Conservation (phyloP, 441 rosid species). For the Theobroma grandiflorum region DNA sequence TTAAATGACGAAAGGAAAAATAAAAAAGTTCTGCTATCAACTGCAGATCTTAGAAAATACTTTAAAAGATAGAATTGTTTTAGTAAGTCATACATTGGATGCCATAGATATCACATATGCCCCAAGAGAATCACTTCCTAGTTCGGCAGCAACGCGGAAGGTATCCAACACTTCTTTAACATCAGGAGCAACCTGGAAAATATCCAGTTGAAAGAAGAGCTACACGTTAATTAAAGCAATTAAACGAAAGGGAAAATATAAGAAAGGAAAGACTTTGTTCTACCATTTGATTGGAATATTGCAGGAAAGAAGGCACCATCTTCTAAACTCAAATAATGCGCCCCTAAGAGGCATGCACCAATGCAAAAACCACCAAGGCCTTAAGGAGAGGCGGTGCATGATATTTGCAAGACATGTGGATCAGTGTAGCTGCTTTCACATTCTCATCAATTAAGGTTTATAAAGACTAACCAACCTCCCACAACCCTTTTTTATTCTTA, state of each 20-base stretch:
- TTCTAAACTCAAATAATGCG: constrained; percentile 12
- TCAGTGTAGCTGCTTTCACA: not conserved
- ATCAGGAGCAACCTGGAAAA: constrained; percentile 80
- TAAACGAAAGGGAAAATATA: constrained; percentile 12
- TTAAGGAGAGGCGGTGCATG: not conserved
- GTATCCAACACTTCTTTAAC: constrained; percentile 88
- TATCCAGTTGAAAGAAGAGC: not conserved
- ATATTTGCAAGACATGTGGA: not conserved
- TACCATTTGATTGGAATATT: constrained; percentile 12
- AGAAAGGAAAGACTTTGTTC: constrained; percentile 15
- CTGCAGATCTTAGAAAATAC: constrained; percentile 19
- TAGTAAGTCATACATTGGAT: constrained; percentile 69
- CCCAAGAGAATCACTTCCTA: constrained; percentile 96
- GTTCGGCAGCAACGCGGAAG: constrained; percentile 94
- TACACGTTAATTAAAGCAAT: constrained; percentile 12
- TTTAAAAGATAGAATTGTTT: constrained; percentile 16
- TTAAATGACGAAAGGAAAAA: not conserved
- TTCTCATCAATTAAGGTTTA: constrained; percentile 8
- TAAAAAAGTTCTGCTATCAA: not conserved
- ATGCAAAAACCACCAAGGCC: not conserved
- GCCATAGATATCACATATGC: constrained; percentile 99
- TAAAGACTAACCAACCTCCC: not conserved
- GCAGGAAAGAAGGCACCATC: not conserved
- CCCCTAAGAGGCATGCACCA: not conserved
- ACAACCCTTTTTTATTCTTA: not conserved